phyloP scores from a whole-genome alignment of 331 rosid genomes.

The Prunus yedoensis region DNA sequence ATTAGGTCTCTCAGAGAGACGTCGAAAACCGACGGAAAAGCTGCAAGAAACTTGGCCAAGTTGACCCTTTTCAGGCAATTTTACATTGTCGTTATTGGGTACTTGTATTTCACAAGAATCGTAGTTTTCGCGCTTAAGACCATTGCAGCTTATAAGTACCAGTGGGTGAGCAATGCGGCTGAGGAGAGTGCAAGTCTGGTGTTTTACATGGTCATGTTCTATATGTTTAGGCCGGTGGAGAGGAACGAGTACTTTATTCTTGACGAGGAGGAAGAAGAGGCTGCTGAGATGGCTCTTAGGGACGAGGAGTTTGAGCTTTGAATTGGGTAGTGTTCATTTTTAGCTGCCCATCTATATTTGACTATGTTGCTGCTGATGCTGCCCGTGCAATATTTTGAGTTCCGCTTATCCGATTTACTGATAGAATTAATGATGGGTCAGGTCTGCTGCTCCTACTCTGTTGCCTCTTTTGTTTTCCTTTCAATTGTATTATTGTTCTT shows the following conservation, averaged over 20 bases:
- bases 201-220: constrained; percentile 71
- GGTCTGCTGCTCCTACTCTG: constrained; percentile 28
- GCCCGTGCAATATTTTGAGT: constrained; percentile 19
- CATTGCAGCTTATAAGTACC: constrained; percentile 86
- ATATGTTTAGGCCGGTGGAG: constrained; percentile 80
- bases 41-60: constrained; percentile 74
- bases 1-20: constrained; percentile 81
- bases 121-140: constrained; percentile 89
- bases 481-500: constrained; percentile 3
- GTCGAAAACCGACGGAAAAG: constrained; percentile 84
- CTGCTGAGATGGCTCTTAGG: constrained; percentile 79
- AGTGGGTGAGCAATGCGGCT: constrained; percentile 88
- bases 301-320: constrained; percentile 92
- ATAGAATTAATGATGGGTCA: constrained; percentile 32
- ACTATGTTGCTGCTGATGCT: constrained; percentile 7
- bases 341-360: constrained; percentile 13
- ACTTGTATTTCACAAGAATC: constrained; percentile 72
- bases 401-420: constrained; percentile 18
- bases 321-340: constrained; percentile 24
- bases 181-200: constrained; percentile 81
- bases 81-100: constrained; percentile 85
- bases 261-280: constrained; percentile 92
- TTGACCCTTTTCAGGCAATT: constrained; percentile 85
- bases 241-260: constrained; percentile 70
- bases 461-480: constrained; percentile 23